Percentiles rank a stretch among this genome's conserved stretches.
Conservation (phyloP, 306 rosid species). For the Ormosia semicastrata region DNA sequence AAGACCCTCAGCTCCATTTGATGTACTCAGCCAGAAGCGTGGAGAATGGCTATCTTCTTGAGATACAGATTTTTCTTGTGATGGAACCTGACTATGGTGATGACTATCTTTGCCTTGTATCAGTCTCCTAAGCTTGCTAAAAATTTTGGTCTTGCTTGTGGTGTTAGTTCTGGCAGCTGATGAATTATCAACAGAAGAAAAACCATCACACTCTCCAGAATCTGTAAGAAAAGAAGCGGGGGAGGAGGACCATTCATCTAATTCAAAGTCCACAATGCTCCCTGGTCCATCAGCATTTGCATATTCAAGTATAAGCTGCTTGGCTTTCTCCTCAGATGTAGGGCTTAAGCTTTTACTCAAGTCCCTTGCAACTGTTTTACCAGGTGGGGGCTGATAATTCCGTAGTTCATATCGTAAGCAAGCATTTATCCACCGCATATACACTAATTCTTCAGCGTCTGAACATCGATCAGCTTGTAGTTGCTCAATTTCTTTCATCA, state of each 20-base stretch:
- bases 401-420: constrained; percentile 79
- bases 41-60: constrained; percentile 43
- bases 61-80: constrained; percentile 40
- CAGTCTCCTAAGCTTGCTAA: constrained; percentile 59
- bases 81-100: constrained; percentile 25
- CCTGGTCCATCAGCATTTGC: constrained; percentile 55
- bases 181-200: constrained; percentile 42
- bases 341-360: constrained; percentile 72
- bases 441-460: constrained; percentile 84
- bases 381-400: constrained; percentile 57
- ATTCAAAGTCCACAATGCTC: constrained; percentile 51
- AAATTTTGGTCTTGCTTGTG: constrained; percentile 43
- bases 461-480: constrained; percentile 61
- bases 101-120: constrained; percentile 50
- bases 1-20: constrained; percentile 33
- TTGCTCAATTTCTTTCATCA: constrained; percentile 61
- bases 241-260: constrained; percentile 68
- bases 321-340: constrained; percentile 76
- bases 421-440: constrained; percentile 84
- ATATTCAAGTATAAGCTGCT: constrained; percentile 77
- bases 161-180: constrained; percentile 41
- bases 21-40: constrained; percentile 25
- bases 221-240: constrained; percentile 54
- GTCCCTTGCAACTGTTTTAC: constrained; percentile 80
- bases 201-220: constrained; percentile 55